Conservation (phyloP, 1,284 basidiomycete species). For the Pyrrhoderma lamaoense region DNA sequence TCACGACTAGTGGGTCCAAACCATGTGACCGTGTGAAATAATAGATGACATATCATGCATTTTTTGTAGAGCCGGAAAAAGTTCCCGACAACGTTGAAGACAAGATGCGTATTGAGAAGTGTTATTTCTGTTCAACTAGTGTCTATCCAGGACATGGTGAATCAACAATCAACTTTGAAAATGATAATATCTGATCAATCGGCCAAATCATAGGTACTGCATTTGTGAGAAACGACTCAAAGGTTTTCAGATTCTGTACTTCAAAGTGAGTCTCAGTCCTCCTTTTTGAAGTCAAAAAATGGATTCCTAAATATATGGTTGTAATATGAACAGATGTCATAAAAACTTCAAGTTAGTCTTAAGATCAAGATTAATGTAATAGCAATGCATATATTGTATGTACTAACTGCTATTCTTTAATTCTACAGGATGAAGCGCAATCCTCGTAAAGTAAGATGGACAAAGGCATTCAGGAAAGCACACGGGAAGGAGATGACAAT, state of each 20-base stretch:
- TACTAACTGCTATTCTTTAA: conserved; percentile 1
- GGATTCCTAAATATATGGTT: conserved; percentile 13
- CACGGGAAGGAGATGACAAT: conserved; percentile 99
- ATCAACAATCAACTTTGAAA: too few species aligned
- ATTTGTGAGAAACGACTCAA: conserved; percentile 95
- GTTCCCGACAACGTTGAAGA: neutral
- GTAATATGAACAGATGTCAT: conserved; percentile 59
- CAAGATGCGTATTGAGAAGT: conserved; percentile 80
- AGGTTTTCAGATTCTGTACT: conserved; percentile 94
- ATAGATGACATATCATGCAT: neutral
- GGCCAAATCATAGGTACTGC: conserved; percentile 54
- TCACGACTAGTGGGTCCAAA: too few species aligned
- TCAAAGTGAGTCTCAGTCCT: conserved; percentile 65
- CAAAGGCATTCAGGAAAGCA: conserved; percentile 98
- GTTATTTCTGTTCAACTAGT: conserved; percentile 88
- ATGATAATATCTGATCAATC: too few species aligned
- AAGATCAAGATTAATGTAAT: neutral
- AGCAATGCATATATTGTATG: conserved; percentile 15
- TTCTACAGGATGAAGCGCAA: conserved; percentile 92
- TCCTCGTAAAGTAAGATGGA: conserved; percentile 98
- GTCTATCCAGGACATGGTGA: conserved; percentile 92
- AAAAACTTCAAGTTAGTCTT: conserved; percentile 90
- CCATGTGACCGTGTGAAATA: neutral
- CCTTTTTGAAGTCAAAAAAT: neutral
- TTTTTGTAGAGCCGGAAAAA: conserved; percentile 2